A percentile compares a stretch with the other conserved stretches of the same genome.
These are phyloP conservation scores for Pisolithus sp. DNA, from an alignment of 768 basidiomycete genomes.

Conservation along the genomic window DNA sequence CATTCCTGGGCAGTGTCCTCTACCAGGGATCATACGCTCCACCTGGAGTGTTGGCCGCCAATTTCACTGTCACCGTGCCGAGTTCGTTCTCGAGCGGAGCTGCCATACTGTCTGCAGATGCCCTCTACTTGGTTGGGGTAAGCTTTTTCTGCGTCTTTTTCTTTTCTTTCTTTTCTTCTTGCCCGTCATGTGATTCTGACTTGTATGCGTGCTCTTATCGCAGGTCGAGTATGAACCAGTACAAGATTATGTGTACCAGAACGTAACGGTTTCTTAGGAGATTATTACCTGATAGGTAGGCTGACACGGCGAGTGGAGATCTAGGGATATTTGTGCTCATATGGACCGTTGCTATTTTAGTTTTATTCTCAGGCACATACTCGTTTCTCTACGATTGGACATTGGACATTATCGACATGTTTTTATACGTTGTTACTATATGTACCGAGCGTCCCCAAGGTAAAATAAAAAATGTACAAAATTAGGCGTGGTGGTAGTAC, in stretches of 20 bases:
- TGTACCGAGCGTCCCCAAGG: too few species aligned
- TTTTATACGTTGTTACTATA: too few species aligned
- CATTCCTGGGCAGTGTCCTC: conserved; percentile 24
- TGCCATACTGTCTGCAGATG: conserved; percentile 31
- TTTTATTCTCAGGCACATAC: too few species aligned
- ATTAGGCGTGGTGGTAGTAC: too few species aligned
- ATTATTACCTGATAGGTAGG: not conserved
- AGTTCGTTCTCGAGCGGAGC: conserved; percentile 16
- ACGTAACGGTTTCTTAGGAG: conserved; percentile 8
- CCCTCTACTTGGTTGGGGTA: conserved; percentile 36
- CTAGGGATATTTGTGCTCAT: too few species aligned
- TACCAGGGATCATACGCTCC: conserved; percentile 29
- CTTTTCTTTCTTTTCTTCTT: too few species aligned
- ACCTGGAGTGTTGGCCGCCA: conserved; percentile 16
- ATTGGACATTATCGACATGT: too few species aligned
- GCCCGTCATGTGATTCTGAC: too few species aligned
- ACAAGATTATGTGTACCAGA: conserved; percentile 18
- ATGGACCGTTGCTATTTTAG: too few species aligned
- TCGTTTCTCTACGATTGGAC: too few species aligned
- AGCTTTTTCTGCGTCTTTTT: conserved; percentile 11
- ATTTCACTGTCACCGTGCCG: conserved; percentile 30
- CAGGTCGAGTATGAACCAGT: conserved; percentile 10
- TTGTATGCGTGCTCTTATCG: not conserved
- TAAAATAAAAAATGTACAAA: too few species aligned
- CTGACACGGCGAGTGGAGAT: too few species aligned